Evolutionary conservation across 2,329 filamentous ascomycete genomes (phyloP).

Genomic region (Scytalidium lignicola): DNA sequence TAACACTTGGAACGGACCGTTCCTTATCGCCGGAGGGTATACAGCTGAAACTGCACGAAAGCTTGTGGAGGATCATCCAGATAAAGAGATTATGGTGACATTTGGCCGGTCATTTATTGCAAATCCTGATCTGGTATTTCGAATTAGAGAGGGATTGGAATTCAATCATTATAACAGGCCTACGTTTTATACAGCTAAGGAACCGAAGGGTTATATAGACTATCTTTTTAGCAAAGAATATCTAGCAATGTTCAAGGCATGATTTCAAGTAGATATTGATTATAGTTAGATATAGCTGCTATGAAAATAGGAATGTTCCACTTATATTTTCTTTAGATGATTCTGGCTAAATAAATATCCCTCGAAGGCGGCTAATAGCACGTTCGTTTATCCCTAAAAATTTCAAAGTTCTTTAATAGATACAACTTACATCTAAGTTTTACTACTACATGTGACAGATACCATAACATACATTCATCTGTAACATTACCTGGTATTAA

Average conservation of each 20-base stretch:
- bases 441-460: too few species aligned
- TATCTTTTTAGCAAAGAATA: slow-evolving; percentile 6
- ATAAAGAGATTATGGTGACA: slow-evolving; percentile 27
- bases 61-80: slow-evolving; percentile 25
- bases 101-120: slow-evolving; percentile 36
- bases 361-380: too few species aligned
- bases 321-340: too few species aligned
- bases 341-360: too few species aligned
- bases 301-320: too few species aligned
- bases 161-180: neutral
- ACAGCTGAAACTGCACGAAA: slow-evolving; percentile 24
- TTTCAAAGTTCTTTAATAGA: too few species aligned
- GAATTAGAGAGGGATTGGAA: neutral
- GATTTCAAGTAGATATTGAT: neutral
- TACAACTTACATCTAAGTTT: too few species aligned
- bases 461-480: too few species aligned
- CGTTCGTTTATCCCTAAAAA: too few species aligned
- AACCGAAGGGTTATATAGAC: slow-evolving; percentile 5
- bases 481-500: too few species aligned
- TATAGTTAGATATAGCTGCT: too few species aligned
- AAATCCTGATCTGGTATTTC: slow-evolving; percentile 32
- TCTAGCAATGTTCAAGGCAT: neutral
- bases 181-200: neutral
- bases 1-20: neutral
- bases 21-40: neutral